phyloP scores from a whole-genome alignment of 208 protist species.

The Leishmania mexicana region DNA sequence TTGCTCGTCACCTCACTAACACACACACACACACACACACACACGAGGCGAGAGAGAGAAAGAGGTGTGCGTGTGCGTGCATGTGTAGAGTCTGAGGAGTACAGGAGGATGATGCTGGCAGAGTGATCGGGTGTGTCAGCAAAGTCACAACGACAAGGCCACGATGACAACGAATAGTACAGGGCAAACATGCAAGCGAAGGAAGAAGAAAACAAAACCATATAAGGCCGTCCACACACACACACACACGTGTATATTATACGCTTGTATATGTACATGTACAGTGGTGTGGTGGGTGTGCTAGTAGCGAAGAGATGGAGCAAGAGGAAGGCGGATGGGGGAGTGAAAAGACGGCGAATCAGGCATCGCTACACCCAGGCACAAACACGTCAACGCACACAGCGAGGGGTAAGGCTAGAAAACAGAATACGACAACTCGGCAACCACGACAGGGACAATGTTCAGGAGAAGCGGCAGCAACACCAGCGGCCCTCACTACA shows the following conservation, averaged over 20 bases:
- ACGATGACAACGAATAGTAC: not conserved
- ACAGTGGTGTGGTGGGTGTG: not conserved
- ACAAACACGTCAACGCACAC: not conserved
- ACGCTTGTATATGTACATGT: not conserved
- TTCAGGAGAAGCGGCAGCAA: not conserved
- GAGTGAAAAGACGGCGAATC: conserved; percentile 6
- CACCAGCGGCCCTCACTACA: not conserved
- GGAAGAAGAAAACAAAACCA: too few species aligned
- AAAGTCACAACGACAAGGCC: not conserved
- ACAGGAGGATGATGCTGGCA: not conserved
- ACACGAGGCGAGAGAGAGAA: not conserved
- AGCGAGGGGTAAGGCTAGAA: not conserved
- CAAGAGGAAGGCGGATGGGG: not conserved
- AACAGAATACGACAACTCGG: not conserved
- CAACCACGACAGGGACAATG: not conserved
- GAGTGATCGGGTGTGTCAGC: not conserved
- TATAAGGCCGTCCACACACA: not conserved
- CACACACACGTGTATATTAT: not conserved
- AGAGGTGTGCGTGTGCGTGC: not conserved
- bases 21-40: not conserved
- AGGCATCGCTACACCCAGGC: not conserved
- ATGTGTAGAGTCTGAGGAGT: not conserved
- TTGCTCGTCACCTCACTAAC: not conserved
- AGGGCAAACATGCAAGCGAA: not conserved
- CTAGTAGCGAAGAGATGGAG: not conserved